These are phyloP conservation scores for Mediolabrus comicus DNA, from an alignment of 108 stramenopile species.

Conservation along the genomic window DNA sequence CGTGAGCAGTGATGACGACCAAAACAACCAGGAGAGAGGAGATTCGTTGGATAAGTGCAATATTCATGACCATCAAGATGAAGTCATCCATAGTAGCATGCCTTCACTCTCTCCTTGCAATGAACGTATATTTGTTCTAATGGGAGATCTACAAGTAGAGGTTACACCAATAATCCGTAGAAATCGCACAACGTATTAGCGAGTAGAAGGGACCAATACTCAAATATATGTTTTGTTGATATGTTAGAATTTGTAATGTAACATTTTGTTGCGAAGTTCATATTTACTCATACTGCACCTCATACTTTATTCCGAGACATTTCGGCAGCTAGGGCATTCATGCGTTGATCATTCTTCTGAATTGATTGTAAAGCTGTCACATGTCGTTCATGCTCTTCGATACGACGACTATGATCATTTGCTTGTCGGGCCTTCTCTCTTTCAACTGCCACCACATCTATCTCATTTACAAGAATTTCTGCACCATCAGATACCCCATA, in stretches of 20 bases:
- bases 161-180: neutral
- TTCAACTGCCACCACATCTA: conserved; percentile 50
- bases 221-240: too few relatives aligned
- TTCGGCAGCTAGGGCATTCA: conserved; percentile 11
- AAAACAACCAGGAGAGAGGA: too few relatives aligned
- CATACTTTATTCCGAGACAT: conserved; percentile 8
- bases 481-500: conserved; percentile 88
- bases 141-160: neutral
- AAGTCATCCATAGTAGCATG: neutral
- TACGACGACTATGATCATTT: conserved; percentile 42
- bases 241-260: neutral
- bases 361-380: conserved; percentile 45
- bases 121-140: neutral
- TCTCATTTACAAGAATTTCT: conserved; percentile 85
- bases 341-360: conserved; percentile 35
- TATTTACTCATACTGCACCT: neutral
- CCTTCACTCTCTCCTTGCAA: neutral
- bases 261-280: neutral
- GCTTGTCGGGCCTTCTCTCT: conserved; percentile 29
- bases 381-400: conserved; percentile 51
- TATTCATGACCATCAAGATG: neutral
- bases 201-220: neutral
- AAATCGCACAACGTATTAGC: neutral
- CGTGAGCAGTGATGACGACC: too few relatives aligned
- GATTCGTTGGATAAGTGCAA: too few relatives aligned